A percentile compares a stretch with the other conserved stretches of the same genome.
These are phyloP conservation scores for Xylaria bambusicola DNA, from an alignment of 495 filamentous ascomycete genomes.

Conservation along the genomic window DNA sequence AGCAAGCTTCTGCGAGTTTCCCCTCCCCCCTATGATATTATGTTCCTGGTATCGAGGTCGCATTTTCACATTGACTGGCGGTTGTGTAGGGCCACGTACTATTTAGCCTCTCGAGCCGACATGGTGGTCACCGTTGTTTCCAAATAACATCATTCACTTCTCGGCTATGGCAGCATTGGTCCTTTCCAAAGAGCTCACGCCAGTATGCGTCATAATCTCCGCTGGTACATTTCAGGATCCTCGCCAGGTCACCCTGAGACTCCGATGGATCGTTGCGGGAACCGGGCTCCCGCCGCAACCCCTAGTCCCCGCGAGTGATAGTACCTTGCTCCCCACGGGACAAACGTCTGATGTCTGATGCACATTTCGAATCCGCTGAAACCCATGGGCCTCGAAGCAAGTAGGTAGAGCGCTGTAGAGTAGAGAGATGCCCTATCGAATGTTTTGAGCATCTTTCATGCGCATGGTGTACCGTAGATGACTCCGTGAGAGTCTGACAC, in stretches of 20 bases:
- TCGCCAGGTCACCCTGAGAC: background rate
- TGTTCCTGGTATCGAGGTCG: background rate
- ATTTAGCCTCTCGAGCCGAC: slow-evolving; percentile 14
- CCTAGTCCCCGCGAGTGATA: slow-evolving; percentile 9
- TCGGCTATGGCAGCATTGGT: background rate
- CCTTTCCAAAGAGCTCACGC: background rate
- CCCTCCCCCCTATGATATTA: background rate
- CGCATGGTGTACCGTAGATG: too few relatives aligned
- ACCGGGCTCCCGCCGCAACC: slow-evolving; percentile 6
- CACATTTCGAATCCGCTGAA: background rate
- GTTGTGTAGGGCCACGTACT: slow-evolving; percentile 1
- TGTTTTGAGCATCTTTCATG: too few relatives aligned
- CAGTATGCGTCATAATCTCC: slow-evolving; percentile 4
- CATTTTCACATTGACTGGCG: background rate
- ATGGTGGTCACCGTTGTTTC: background rate
- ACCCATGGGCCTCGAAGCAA: background rate
- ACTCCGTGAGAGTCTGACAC: background rate
- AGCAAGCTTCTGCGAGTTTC: background rate
- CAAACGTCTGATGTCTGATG: background rate
- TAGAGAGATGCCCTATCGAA: background rate
- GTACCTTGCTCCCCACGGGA: background rate
- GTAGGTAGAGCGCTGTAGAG: background rate
- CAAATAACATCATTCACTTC: background rate
- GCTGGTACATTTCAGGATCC: slow-evolving; percentile 2
- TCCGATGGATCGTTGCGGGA: slow-evolving; percentile 5